Percentiles rank a stretch among this genome's conserved stretches.
Conservation (phyloP, 441 rosid genomes). For the Erysimum cheiri region DNA sequence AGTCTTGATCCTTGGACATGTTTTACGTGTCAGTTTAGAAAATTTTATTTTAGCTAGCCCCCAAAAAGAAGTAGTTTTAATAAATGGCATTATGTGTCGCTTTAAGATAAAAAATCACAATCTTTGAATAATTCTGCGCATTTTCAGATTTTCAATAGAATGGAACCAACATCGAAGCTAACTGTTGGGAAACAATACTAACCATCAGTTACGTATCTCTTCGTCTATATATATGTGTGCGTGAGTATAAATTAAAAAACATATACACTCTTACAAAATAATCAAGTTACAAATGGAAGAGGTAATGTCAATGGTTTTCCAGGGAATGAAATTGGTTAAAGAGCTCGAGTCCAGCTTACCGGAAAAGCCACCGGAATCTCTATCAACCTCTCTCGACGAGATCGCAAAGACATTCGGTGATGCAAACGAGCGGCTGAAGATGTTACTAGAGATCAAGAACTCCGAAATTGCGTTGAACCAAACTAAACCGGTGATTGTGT, state of each 20-base stretch:
- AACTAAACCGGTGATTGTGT: slow-evolving; percentile 13
- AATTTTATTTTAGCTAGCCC: slow-evolving; percentile 8
- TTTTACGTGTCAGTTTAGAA: neutral
- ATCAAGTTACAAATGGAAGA: slow-evolving; percentile 50
- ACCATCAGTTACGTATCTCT: slow-evolving; percentile 35
- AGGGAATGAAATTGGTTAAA: slow-evolving; percentile 58
- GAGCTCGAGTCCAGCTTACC: slow-evolving; percentile 61
- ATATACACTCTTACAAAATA: neutral
- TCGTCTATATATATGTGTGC: slow-evolving; percentile 34
- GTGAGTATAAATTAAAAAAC: neutral
- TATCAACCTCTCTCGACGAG: slow-evolving; percentile 51
- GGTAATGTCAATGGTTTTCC: slow-evolving; percentile 52
- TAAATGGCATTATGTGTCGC: slow-evolving; percentile 20
- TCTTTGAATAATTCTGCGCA: slow-evolving; percentile 40
- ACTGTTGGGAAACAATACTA: slow-evolving; percentile 27
- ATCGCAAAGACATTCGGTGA: slow-evolving; percentile 48
- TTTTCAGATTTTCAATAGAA: slow-evolving; percentile 11
- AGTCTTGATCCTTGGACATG: slow-evolving; percentile 26
- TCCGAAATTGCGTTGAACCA: slow-evolving; percentile 26
- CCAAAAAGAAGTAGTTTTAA: neutral
- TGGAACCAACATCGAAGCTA: slow-evolving; percentile 47
- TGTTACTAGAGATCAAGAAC: slow-evolving; percentile 18
- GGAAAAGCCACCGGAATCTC: slow-evolving; percentile 44
- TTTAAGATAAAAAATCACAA: neutral
- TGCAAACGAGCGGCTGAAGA: slow-evolving; percentile 51